Percentiles rank a stretch among this genome's conserved stretches.
Conservation (phyloP, 306 rosid species). For the Dalbergia cochinchinensis region DNA sequence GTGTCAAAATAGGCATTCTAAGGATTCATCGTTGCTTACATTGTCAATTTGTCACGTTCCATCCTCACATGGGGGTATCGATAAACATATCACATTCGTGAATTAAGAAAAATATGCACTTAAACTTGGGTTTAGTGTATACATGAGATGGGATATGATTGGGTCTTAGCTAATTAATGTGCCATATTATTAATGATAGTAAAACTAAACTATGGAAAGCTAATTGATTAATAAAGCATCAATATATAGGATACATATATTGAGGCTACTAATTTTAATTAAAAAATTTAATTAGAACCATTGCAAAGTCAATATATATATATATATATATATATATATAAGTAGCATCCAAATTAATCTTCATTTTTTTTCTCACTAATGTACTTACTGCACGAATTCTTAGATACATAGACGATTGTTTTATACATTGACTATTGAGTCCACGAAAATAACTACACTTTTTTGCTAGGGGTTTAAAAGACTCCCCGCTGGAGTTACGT, state of each 20-base stretch:
- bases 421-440: constrained; percentile 10
- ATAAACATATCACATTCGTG: constrained; percentile 33
- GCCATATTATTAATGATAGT: too few relatives aligned
- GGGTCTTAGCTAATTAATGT: background rate
- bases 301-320: background rate
- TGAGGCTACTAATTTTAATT: background rate
- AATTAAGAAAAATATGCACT: constrained; percentile 1
- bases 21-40: constrained; percentile 15
- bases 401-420: background rate
- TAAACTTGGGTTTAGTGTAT: background rate
- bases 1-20: constrained; percentile 2
- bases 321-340: too few relatives aligned
- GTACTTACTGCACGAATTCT: constrained; percentile 10
- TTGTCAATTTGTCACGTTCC: constrained; percentile 1
- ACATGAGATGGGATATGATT: background rate
- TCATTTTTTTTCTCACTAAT: background rate
- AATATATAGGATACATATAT: background rate
- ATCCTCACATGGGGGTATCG: constrained; percentile 36
- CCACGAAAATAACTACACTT: background rate
- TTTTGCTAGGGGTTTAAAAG: too few relatives aligned
- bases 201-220: constrained; percentile 9
- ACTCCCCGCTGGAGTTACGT: background rate
- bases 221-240: background rate
- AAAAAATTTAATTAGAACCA: background rate
- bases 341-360: constrained; percentile 1